Evolutionary conservation across 345 rosid species (phyloP), one percentile per base, ranked within the genome.

Genomic region (Eucalyptus shirleyi): DNA sequence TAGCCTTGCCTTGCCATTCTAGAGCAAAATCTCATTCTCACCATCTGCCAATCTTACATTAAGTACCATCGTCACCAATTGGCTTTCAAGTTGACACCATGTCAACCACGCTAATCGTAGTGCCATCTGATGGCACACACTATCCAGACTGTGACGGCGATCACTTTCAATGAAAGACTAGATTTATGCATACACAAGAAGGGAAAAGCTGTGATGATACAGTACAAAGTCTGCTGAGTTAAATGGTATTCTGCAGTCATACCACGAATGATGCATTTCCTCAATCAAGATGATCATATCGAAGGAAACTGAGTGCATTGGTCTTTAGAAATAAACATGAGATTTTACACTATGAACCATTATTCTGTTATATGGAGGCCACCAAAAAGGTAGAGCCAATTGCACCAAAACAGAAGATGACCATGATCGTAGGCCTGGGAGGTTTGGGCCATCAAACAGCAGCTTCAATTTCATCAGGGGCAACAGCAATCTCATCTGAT

Each of bases 391-490:
- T 17, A 40, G 85, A 77, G 85, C 47, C 85, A 23, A 77, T 77
- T 77, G 47, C 12, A 40, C 40, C 37, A 11, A 49, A 14, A 87
- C 88, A 86, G 49, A n/a, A 40, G 65, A 53, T 37, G 28, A 60
- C 62, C 67, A 60, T 0, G 88, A 6, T 40, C 2, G 21, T 50
- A 18, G 13, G 60, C 88, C 60, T 44, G 65, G 45, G 18, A 51
- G 44, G 49, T 55, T 30, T 60, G 44, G 49, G 7, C 45, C 44
- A 49, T 96, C 94, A 96, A 16, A 91, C 89, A 72, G 94, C 89
- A 86, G 98, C 94, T 92, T 95, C 98, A 26, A 93, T 90, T 93
- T 95, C 99, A 90, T 95, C 97, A 26, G 96, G 90, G 89, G 91
- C 93, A 88, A 91, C 92, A 37, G 94, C 91, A 81, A 92, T 93